phyloP scores from a whole-genome alignment of 139 green algal species.

The Chlorella sorokiniana region DNA sequence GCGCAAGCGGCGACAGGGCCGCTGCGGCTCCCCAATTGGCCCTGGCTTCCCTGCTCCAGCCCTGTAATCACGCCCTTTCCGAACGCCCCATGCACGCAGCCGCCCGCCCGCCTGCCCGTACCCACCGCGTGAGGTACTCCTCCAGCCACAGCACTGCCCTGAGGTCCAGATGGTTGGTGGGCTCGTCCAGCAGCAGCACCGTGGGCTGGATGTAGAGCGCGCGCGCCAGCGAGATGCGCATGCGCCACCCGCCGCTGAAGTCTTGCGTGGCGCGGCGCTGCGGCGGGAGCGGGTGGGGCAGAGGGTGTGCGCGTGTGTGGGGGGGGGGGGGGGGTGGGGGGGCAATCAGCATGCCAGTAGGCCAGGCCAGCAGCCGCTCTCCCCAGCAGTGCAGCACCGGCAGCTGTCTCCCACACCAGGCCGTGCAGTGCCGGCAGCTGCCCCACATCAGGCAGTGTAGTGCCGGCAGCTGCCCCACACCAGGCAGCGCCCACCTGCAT shows the following conservation, averaged over 20 bases:
- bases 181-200: conserved; percentile 96
- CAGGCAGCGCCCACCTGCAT: conserved; percentile 85
- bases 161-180: conserved; percentile 99
- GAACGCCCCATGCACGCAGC: too few species aligned
- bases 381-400: too few species aligned
- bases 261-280: conserved; percentile 31
- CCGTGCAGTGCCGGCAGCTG: too few species aligned
- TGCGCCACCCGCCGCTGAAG: conserved; percentile 89
- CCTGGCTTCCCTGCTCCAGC: too few species aligned
- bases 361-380: too few species aligned
- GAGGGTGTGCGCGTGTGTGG: background rate
- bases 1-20: too few species aligned
- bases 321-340: background rate
- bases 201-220: conserved; percentile 99
- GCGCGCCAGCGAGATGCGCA: conserved; percentile 98
- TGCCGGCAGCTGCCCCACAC: conserved; percentile 29
- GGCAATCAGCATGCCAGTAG: too few species aligned
- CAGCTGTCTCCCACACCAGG: too few species aligned
- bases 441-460: too few species aligned
- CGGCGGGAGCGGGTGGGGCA: background rate
- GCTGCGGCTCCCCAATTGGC: too few species aligned
- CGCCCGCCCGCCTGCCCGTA: too few species aligned
- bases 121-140: conserved; percentile 74
- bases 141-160: conserved; percentile 89
- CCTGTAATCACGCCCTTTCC: too few species aligned